Evolutionary conservation across 176 grass and related monocot genomes (phyloP).

Genomic region (Tuctoria greenei): DNA sequence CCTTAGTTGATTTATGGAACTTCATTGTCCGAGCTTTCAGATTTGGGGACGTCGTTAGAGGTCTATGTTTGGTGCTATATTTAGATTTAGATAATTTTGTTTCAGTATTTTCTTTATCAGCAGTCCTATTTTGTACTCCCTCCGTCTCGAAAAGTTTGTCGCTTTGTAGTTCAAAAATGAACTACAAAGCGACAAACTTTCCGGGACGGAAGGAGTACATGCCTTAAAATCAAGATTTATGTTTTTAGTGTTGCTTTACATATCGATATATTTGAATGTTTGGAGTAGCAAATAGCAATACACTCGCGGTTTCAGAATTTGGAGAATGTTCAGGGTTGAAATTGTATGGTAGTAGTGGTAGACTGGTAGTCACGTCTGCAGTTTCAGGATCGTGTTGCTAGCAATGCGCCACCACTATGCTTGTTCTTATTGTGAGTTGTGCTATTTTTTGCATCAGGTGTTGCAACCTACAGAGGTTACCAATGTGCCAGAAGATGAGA

Average conservation of each 20-base stretch:
- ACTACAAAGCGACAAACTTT: too few relatives aligned
- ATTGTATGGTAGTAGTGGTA: background rate
- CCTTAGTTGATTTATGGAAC: background rate
- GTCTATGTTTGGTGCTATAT: background rate
- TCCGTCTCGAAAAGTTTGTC: too few relatives aligned
- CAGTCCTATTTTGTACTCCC: background rate
- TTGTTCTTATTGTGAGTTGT: conserved; percentile 9
- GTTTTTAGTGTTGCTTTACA: background rate
- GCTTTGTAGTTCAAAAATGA: too few relatives aligned
- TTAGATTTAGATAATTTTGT: background rate
- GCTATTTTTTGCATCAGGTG: conserved; percentile 47
- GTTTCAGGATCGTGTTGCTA: background rate
- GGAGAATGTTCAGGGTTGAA: background rate
- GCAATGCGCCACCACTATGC: background rate
- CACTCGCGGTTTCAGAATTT: background rate
- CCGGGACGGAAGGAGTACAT: too few relatives aligned
- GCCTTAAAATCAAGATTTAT: background rate
- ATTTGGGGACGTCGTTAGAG: background rate
- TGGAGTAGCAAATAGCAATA: background rate
- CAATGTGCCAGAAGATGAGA: conserved; percentile 67
- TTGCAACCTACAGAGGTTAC: conserved; percentile 59
- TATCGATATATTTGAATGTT: background rate
- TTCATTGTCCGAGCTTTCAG: background rate
- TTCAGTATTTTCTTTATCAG: background rate
- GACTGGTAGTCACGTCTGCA: background rate